Conservation (phyloP, 495 filamentous ascomycete species). For the Penicillium pancosmium region DNA sequence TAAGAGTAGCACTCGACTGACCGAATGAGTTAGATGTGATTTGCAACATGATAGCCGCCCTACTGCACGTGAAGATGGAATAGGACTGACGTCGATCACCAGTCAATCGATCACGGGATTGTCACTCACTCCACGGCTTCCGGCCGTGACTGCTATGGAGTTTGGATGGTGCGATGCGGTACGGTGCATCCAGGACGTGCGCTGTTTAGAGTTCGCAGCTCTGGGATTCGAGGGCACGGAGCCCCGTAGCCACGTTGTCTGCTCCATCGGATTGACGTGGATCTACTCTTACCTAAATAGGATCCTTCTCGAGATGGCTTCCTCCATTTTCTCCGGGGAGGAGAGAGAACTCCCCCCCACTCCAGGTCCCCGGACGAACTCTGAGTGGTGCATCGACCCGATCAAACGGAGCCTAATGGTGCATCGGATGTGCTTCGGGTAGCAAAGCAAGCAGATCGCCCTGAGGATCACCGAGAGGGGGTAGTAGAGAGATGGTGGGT, state of each 20-base stretch:
- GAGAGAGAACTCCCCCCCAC: slow-evolving; percentile 9
- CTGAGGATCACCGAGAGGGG: slow-evolving; percentile 5
- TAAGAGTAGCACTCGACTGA: background rate
- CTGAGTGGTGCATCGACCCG: slow-evolving; percentile 20
- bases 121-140: background rate
- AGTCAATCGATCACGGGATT: slow-evolving; percentile 6
- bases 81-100: slow-evolving; percentile 7
- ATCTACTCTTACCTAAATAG: slow-evolving; percentile 1
- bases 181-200: background rate
- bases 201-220: slow-evolving; percentile 4
- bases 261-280: slow-evolving; percentile 7
- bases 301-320: background rate
- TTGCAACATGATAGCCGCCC: slow-evolving; percentile 21
- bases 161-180: background rate
- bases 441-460: slow-evolving; percentile 17
- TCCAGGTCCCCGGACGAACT: background rate
- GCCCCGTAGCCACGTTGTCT: slow-evolving; percentile 17
- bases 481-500: background rate
- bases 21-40: slow-evolving; percentile 15
- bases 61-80: slow-evolving; percentile 26
- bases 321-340: slow-evolving; percentile 16
- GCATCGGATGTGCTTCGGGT: slow-evolving; percentile 15
- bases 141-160: background rate
- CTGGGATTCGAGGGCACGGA: slow-evolving; percentile 4
- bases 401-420: slow-evolving; percentile 13